Conservation (phyloP, 768 basidiomycete species). For the Tylopilus balloui region DNA sequence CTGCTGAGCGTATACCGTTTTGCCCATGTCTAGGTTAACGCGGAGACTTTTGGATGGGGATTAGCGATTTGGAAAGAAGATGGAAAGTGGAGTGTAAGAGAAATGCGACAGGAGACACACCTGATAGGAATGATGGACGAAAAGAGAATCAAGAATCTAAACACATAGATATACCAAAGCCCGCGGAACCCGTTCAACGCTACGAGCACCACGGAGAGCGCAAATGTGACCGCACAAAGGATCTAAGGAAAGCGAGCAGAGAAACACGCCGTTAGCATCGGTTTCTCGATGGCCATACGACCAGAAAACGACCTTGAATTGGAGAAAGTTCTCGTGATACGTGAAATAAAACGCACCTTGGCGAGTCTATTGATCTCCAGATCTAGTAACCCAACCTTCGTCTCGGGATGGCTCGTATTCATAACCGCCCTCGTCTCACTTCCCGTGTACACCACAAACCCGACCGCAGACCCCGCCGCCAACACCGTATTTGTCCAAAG, state of each 20-base stretch:
- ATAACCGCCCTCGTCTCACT: slow-evolving; percentile 94
- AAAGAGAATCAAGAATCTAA: slow-evolving; percentile 95
- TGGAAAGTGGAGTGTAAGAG: background rate
- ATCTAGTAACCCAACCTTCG: slow-evolving; percentile 89
- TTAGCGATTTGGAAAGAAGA: background rate
- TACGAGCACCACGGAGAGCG: slow-evolving; percentile 84
- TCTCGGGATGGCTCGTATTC: slow-evolving; percentile 97
- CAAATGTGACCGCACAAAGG: slow-evolving; percentile 90
- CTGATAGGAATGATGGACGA: slow-evolving; percentile 99
- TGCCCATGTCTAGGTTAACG: slow-evolving; percentile 99
- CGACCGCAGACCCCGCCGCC: slow-evolving; percentile 89
- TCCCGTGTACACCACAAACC: slow-evolving; percentile 93
- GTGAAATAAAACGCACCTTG: slow-evolving; percentile 53
- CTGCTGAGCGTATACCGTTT: slow-evolving; percentile 94
- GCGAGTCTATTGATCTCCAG: slow-evolving; percentile 93
- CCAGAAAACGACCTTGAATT: background rate
- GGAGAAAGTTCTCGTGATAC: background rate
- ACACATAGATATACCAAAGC: slow-evolving; percentile 92
- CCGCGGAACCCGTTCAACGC: slow-evolving; percentile 96
- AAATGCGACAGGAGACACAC: slow-evolving; percentile 40
- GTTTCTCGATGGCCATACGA: background rate
- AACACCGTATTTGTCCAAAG: slow-evolving; percentile 98
- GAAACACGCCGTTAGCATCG: background rate
- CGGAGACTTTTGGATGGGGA: slow-evolving; percentile 57
- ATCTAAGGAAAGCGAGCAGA: slow-evolving; percentile 49